A percentile compares a stretch with the other conserved stretches of the same genome.
Evolutionary conservation across 176 grass and related monocot species (phyloP).

Genomic region (Tillandsia fasciculata): DNA sequence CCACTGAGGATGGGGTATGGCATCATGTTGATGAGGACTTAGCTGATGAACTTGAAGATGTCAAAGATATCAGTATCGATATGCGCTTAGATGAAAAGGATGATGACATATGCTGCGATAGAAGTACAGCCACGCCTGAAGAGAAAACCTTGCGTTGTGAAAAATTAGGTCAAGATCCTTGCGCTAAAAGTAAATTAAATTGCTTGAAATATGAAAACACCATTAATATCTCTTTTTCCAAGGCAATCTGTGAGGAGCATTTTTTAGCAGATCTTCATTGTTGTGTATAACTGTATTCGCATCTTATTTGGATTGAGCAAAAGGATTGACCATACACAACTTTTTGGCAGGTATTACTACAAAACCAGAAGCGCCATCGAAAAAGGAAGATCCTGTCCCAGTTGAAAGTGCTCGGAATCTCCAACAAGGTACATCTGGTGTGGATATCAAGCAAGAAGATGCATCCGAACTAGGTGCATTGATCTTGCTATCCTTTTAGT

Average conservation of each 20-base stretch:
- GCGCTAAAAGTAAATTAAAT: background rate
- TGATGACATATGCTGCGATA: background rate
- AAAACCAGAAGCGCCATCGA: background rate
- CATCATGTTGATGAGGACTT: background rate
- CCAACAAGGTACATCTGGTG: background rate
- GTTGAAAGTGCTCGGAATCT: background rate
- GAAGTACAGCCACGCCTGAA: background rate
- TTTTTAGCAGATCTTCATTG: background rate
- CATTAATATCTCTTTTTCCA: background rate
- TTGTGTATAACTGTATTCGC: background rate
- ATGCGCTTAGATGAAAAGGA: background rate
- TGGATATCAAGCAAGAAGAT: constrained; percentile 1
- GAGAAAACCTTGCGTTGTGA: background rate
- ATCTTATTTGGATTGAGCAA: constrained; percentile 1
- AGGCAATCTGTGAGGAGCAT: background rate
- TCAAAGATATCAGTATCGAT: background rate
- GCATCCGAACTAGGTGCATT: background rate
- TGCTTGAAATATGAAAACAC: background rate
- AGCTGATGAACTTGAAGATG: background rate
- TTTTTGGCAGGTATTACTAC: background rate
- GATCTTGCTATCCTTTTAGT: background rate
- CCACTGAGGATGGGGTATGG: background rate
- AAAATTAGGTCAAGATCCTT: background rate
- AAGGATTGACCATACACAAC: background rate
- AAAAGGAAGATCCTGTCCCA: background rate